Evolutionary conservation across 495 filamentous ascomycete species (phyloP).

Genomic region (Gamarada debralockiae): DNA sequence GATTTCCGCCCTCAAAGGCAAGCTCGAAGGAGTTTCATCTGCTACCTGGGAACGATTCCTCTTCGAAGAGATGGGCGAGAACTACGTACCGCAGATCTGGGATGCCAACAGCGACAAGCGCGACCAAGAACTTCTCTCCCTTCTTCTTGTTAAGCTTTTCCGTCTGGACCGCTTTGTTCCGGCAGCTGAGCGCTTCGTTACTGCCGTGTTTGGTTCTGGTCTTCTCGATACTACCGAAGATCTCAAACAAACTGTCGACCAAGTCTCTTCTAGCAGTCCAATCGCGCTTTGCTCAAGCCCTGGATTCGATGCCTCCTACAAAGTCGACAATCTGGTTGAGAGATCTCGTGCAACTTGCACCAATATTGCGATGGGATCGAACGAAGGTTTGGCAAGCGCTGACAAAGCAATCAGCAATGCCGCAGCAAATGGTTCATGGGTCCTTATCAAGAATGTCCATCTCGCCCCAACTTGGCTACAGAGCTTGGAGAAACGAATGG

Average conservation of each 20-base stretch:
- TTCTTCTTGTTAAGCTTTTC: conserved; percentile 90
- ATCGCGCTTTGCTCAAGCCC: conserved; percentile 91
- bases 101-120: conserved; percentile 56
- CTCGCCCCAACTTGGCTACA: conserved; percentile 94
- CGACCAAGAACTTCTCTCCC: conserved; percentile 76
- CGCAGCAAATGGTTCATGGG: conserved; percentile 90
- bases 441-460: conserved; percentile 98
- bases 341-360: conserved; percentile 75
- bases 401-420: conserved; percentile 95
- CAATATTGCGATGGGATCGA: conserved; percentile 98
- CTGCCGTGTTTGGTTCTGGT: conserved; percentile 81
- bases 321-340: conserved; percentile 93
- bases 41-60: conserved; percentile 78
- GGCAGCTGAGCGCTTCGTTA: conserved; percentile 81
- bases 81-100: conserved; percentile 77
- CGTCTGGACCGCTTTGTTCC: conserved; percentile 94
- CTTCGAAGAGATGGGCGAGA: conserved; percentile 81
- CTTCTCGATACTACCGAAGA: conserved; percentile 80
- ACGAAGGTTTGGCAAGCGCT: conserved; percentile 84
- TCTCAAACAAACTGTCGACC: conserved; percentile 75
- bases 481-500: conserved; percentile 92
- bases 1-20: conserved; percentile 70
- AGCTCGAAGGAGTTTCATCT: conserved; percentile 54
- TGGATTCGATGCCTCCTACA: conserved; percentile 98
- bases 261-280: conserved; percentile 79